Evolutionary conservation across 2,329 filamentous ascomycete genomes (phyloP), one percentile per base, ranked within the genome.

Genomic region (Thielaviopsis populi): DNA sequence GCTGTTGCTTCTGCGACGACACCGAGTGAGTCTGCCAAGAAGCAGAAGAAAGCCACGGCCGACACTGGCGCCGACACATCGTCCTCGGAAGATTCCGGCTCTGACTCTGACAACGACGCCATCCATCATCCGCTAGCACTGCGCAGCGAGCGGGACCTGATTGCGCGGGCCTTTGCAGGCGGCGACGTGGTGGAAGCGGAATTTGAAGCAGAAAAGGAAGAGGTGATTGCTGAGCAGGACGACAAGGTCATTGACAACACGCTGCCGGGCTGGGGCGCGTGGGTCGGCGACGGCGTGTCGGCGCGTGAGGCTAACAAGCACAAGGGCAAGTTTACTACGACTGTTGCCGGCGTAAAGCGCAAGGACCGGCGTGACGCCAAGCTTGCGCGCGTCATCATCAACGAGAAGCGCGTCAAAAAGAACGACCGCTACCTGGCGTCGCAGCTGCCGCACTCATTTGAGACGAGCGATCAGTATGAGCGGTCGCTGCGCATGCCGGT

Each of bases 211-310:
- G 91, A 97, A 71, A 97, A 97, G 75, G 80, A 79, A 17, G 82
- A 83, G 60, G 78, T 82, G 1, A 82, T 84, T 19, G 80, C 83
- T 37, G 88, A 89, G 19, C 91, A 96, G 73, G 90, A 88, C 68
- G 88, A 95, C 71, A 87, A 94, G 74, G 77, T 89, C 64, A 76
- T 91, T 37, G 90, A 92, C 72, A 87, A 87, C 68, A 88, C 88
- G n/a, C 80, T 99, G 5, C 91, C 91, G 0, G 94, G 94, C 56
- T 99, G 94, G 94, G 94, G 94, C 68, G 85, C 80, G 70, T 96
- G 94, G 94, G 82, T 88, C 4, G 94, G 94, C 67, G 84, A 88
- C 17, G 92, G 91, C 19, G 79, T 96, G 67, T 87, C 83, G 73
- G 85, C 83, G 69, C 83, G 82, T 67, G 82, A 88, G 68, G 80